Conservation (phyloP, 148 eudicot species). For the Nepenthes mirabilis region DNA sequence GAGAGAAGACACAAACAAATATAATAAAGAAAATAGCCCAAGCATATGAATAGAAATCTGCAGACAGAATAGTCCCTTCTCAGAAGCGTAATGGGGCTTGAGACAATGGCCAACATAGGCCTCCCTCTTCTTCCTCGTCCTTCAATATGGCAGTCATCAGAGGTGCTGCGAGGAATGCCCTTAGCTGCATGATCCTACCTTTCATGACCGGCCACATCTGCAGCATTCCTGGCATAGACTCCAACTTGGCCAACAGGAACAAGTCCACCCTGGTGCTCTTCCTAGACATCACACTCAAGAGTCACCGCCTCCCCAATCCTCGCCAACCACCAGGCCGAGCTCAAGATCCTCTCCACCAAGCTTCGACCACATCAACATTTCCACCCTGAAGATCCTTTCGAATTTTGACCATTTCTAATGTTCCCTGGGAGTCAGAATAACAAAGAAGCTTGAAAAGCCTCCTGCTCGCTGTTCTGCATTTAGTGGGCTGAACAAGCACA, state of each 20-base stretch:
- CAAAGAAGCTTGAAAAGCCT: background rate
- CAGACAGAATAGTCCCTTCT: slow-evolving; percentile 34
- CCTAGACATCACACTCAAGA: slow-evolving; percentile 37
- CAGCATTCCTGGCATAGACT: slow-evolving; percentile 1
- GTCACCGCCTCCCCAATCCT: slow-evolving; percentile 43
- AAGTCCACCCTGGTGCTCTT: slow-evolving; percentile 39
- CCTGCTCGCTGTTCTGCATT: background rate
- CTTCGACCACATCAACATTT: slow-evolving; percentile 36
- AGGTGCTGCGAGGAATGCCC: slow-evolving; percentile 35
- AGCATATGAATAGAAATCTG: slow-evolving; percentile 4
- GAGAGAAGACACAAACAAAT: too few relatives aligned
- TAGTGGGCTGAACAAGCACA: too few relatives aligned
- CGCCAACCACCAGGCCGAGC: slow-evolving; percentile 34
- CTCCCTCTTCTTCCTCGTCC: slow-evolving; percentile 54
- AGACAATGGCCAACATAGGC: slow-evolving; percentile 70
- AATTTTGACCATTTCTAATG: slow-evolving; percentile 50
- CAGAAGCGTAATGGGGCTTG: slow-evolving; percentile 54
- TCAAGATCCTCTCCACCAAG: slow-evolving; percentile 42
- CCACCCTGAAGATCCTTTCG: slow-evolving; percentile 32
- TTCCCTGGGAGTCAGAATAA: slow-evolving; percentile 41
- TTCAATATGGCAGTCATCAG: slow-evolving; percentile 29
- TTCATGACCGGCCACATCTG: slow-evolving; percentile 34
- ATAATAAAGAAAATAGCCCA: too few relatives aligned
- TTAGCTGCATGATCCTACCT: slow-evolving; percentile 55
- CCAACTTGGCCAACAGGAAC: background rate